Evolutionary conservation across 805 yeast species (phyloP), one percentile per base, ranked within the genome.

Genomic region (Ogataea zsoltii): DNA sequence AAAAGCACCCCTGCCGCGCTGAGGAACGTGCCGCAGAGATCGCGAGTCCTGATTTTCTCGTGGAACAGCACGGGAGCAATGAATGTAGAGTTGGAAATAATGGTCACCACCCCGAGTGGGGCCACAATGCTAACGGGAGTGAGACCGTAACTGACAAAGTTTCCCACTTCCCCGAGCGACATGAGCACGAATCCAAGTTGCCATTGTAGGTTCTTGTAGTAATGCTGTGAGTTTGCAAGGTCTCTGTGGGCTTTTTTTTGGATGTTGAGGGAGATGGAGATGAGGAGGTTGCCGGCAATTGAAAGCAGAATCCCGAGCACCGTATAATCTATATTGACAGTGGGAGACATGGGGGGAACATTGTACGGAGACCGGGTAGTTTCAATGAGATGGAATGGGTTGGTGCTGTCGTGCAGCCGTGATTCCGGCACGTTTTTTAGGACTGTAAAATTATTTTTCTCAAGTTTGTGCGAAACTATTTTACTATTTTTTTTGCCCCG

Each of bases 91-190:
- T 76, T 76, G 2, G 79, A 67, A 1, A 76, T 63, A 16, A 73
- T 65, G 1, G 80, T 74, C 30, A 74, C 72, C 1, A 76, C 78
- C 4, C 80, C 80, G 26, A 76, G 48, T 0, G 80, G 78, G 4
- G 77, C 70, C 14, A 76, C 77, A 2, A 73, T 62, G 10, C 74
- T 67, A 4, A 75, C 75, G 0, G 77, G 77, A 0, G 76, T 72
- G 35, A 73, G 58, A 0, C 80, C 80, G 50, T 74, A 74, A 12
- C 78, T 77, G 9, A 75, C 56, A 47, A 76, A 74, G 51, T 73
- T 75, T 7, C 76, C 74, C 10, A 66, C 55, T 48, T 76, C 80
- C 3, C 80, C 79, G 3, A 62, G 42, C 12, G 72, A 61, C 69
- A 75, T 68, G 28, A 75, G 56, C 7, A 59, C 44, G 12, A 72